Evolutionary conservation across 306 rosid genomes (phyloP), one percentile per base, ranked within the genome.

Genomic region (Corylus heterophylla): DNA sequence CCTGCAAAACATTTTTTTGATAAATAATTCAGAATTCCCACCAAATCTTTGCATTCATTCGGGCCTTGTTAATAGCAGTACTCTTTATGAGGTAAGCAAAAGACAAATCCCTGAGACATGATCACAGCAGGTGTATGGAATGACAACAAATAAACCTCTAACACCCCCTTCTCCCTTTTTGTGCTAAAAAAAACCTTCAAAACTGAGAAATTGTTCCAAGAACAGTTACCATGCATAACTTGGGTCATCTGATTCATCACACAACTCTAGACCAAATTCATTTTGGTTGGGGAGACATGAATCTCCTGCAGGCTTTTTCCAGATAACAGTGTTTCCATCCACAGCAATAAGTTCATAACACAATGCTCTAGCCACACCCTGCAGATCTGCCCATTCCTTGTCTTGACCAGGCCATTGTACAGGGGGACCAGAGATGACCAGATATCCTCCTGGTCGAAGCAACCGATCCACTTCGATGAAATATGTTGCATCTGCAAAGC

Each of bases 301-400:
- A 85, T 85, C 93, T 73, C 83, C 90, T 17, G 81, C 73, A 64
- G 99, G 94, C 83, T 96, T 93, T 86, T 93, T 93, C 99, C 99
- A 96, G 80, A 96, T 87, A 62, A 89, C 99, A 7, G 97, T 96
- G 84, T 90, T 93, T 54, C 96, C 97, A 83, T 96, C 99, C 48
- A 93, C 97, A 27, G 92, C 94, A 84, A 90, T 85, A 79, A 96
- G 84, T 78, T 96, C 99, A 80, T 91, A 96, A 87, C 99, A 96
- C 88, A 90, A 83, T 59, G 97, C 87, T 91, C 96, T 91, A 63
- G 99, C 98, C 64, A 93, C 93, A 61, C 84, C 90, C 89, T 96
- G 99, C 62, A 96, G 96, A 84, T 93, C 99, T 52, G 98, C 92
- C 98, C 98, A 96, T 87, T 96, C 99, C 88, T 93, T 96, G 76